Evolutionary conservation across 345 rosid species (phyloP).

Genomic region (Lepidium sativum): DNA sequence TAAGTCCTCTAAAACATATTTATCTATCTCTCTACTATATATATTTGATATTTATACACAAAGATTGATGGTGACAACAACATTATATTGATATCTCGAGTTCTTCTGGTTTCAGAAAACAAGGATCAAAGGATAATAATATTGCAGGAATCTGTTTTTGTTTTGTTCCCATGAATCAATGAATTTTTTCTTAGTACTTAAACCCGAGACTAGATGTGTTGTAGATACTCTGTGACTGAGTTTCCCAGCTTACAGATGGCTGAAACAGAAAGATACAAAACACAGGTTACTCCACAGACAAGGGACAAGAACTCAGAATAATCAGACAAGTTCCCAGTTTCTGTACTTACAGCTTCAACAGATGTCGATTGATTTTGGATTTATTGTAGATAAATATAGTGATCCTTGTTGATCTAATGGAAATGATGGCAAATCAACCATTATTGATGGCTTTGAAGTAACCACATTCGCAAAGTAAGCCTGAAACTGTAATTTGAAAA

Average conservation of each 20-base stretch:
- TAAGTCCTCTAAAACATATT: not conserved
- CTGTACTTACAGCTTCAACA: conserved; percentile 14
- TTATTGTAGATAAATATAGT: conserved; percentile 12
- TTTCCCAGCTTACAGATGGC: conserved; percentile 33
- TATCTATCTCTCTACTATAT: not conserved
- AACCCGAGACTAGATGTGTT: conserved; percentile 27
- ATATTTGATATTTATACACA: conserved; percentile 1
- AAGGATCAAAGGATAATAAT: not conserved
- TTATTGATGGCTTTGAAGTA: conserved; percentile 23
- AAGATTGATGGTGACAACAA: not conserved
- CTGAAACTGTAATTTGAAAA: conserved; percentile 26
- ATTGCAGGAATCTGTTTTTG: not conserved
- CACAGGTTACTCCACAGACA: not conserved
- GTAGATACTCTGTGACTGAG: conserved; percentile 29
- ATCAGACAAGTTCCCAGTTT: conserved; percentile 5
- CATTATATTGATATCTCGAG: conserved; percentile 13
- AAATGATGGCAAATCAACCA: conserved; percentile 25
- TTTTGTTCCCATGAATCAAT: not conserved
- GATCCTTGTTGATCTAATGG: conserved; percentile 30
- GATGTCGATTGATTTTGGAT: conserved; percentile 17
- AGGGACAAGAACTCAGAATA: not conserved
- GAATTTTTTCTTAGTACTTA: conserved; percentile 21
- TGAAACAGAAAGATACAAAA: conserved; percentile 15
- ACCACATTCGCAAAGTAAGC: conserved; percentile 30
- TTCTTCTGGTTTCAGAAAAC: conserved; percentile 23